Evolutionary conservation across 345 rosid species (phyloP), one percentile per base, ranked within the genome.

Genomic region (Ceriops zippeliana): DNA sequence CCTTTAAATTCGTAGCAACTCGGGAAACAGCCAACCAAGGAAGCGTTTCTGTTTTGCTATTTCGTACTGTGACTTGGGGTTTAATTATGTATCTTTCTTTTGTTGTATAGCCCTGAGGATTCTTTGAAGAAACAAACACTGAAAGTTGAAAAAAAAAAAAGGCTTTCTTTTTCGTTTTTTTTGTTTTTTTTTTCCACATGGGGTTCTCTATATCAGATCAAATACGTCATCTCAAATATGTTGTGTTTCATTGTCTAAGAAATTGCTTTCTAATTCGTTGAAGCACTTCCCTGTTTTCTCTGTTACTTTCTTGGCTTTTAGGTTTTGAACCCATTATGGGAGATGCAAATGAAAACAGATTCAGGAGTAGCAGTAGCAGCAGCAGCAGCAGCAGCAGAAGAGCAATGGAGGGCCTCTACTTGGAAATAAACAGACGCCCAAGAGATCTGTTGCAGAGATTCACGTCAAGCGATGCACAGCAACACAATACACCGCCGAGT

Each of bases 401-500:
- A 75, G 83, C 80, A 80, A 85, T 82, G 86, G 63, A 62, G 31
- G 81, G 80, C 68, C 83, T 89, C 35, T 88, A 90, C 35, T 70
- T 91, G 46, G 78, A 84, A 62, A 82, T 87, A 22, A 87, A 81
- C 58, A 88, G 75, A 65, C 75, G 82, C 78, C 96, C 96, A 10
- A 85, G 83, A 79, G 97, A 95, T 88, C 96, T 87, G 59, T 70
- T 91, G 73, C 82, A 84, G 70, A 88, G 90, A 72, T 85, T 95
- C 52, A 78, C 61, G 80, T 79, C 89, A n/a, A 60, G 67, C 56
- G 82, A 79, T 19, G 20, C 21, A 13, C 70, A 70, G 64, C 42
- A 74, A 68, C 35, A 74, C 51, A 53, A 46, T 21, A 1, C 74
- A 61, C 58, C 69, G 52, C 47, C 70, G 24, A 26, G 65, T 27